phyloP scores from a whole-genome alignment of 345 rosid species.

The Viola odorata region DNA sequence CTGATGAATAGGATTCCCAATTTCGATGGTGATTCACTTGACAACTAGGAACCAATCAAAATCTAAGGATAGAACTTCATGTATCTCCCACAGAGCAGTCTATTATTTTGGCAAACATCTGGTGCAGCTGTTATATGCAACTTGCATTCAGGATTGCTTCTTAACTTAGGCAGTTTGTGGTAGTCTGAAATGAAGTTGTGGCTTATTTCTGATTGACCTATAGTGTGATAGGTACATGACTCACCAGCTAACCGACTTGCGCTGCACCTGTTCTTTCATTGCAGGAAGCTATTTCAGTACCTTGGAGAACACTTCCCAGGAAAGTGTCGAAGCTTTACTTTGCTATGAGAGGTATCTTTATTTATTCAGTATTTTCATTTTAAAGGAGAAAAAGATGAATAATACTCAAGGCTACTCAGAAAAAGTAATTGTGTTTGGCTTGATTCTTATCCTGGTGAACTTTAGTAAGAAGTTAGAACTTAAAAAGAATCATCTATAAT shows the following conservation, averaged over 20 bases:
- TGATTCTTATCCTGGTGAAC: too few relatives aligned
- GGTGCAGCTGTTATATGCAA: not conserved
- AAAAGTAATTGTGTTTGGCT: too few relatives aligned
- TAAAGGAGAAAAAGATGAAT: not conserved
- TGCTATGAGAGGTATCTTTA: slow-evolving; percentile 68
- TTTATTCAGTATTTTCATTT: not conserved
- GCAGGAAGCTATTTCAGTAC: slow-evolving; percentile 75
- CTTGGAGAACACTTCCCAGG: slow-evolving; percentile 74
- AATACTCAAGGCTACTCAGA: not conserved
- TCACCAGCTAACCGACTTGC: too few relatives aligned
- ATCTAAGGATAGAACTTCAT: too few relatives aligned
- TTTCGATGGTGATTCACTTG: too few relatives aligned
- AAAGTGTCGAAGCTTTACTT: slow-evolving; percentile 74
- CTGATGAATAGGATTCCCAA: too few relatives aligned
- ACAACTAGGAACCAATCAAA: too few relatives aligned
- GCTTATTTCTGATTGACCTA: not conserved
- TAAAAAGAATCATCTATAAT: too few relatives aligned
- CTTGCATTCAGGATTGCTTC: not conserved
- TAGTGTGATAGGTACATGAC: not conserved
- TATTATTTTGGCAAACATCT: not conserved
- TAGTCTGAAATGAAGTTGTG: not conserved
- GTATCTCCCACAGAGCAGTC: too few relatives aligned
- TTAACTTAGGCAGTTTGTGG: not conserved
- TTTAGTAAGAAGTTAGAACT: too few relatives aligned
- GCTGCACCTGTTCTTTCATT: not conserved